Base-by-base conservation (phyloP, 352 stramenopile genomes). In the Pythium dissimile region DNA sequence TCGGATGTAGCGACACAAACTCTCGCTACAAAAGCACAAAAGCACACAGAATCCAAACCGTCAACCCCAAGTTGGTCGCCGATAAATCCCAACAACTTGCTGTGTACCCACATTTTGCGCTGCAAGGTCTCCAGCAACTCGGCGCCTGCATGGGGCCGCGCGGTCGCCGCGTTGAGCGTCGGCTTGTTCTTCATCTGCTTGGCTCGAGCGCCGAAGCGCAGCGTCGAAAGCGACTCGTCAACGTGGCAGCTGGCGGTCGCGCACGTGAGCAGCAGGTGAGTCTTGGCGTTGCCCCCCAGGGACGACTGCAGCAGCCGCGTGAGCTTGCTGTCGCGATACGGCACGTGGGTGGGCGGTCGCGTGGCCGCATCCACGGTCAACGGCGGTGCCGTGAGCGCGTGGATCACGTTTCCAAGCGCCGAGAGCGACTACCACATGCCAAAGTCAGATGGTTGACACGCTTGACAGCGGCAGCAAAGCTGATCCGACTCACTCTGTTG, bases 261-360 rank as follows among this genome's bases (percentile, higher is more conserved):
- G 38, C 73, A 82, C 21, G 78, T 86, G 35, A 89, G 59, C 16
- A 97, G 57, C 61, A 97, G 72, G 43, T 95, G 75, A 18, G 88
- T 97, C 50, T 91, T 90, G 21, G 85, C 83, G 59, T 96, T 96
- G 10, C 87, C 92, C 5, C 84, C 90, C 0, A 97, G 67, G 0
- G 84, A 95, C 11, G 77, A 73, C 62, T 96, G 89, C 46, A 97
- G 55, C 54, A 97, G 63, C 10, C 88, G 79, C 10, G 89, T 97
- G 31, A 97, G 70, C 50, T 97, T 96, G 34, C 80, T 94, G 67
- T 96, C 89, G 28, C 89, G 65, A 50, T 95, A 97, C 16, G 89
- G 88, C 34, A 89, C 34, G 52, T 84, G 71, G 34, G 64, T 68
- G 11, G 54, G 31, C 62, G 70, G 26, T 77, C 61, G 0, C 34